These are phyloP conservation scores for Anisogramma anomala DNA, from an alignment of 2,329 filamentous ascomycete species.

Conservation along the genomic window DNA sequence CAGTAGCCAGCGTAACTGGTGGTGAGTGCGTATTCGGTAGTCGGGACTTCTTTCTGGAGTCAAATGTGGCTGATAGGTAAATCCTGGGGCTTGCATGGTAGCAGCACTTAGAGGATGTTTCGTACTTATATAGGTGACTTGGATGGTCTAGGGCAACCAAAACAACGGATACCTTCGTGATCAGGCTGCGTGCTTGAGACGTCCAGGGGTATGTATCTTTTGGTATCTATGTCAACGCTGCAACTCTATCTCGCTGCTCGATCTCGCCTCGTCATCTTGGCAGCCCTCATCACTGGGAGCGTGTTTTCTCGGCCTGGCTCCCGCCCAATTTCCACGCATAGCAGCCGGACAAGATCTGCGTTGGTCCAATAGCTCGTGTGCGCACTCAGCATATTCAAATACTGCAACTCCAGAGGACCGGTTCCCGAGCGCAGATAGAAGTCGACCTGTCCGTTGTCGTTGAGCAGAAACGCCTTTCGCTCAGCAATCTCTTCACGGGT, in stretches of 20 bases:
- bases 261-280: conserved; percentile 35
- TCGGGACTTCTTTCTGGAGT: too few species aligned
- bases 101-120: too few species aligned
- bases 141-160: too few species aligned
- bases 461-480: conserved; percentile 73
- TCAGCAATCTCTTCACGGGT: conserved; percentile 85
- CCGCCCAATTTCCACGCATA: conserved; percentile 79
- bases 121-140: too few species aligned
- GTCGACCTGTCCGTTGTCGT: conserved; percentile 95
- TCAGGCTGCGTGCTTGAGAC: too few species aligned
- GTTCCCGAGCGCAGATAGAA: conserved; percentile 75
- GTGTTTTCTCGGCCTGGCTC: conserved; percentile 52
- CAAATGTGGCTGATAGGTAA: too few species aligned
- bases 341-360: conserved; percentile 76
- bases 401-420: conserved; percentile 86
- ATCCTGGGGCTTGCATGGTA: too few species aligned
- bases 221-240: too few species aligned
- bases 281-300: conserved; percentile 45
- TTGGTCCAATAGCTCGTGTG: conserved; percentile 91
- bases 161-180: too few species aligned
- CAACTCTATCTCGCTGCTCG: conserved; percentile 1
- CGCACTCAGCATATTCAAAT: conserved; percentile 91
- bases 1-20: too few species aligned
- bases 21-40: too few species aligned
- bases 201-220: too few species aligned